Base-by-base conservation (phyloP, 1,139 yeast species). In the Scheffersomyces cryptocercus region DNA sequence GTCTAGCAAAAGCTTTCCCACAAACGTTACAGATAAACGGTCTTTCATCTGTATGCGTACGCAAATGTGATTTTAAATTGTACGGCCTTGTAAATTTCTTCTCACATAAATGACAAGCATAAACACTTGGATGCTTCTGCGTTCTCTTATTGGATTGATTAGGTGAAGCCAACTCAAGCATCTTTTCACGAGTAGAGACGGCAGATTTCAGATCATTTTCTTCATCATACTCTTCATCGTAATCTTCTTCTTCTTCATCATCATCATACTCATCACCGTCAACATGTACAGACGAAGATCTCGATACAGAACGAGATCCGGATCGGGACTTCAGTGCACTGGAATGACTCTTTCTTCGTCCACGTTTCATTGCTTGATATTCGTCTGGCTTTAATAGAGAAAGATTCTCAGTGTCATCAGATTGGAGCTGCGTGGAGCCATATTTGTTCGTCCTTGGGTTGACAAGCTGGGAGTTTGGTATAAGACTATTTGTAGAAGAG, bases 1-100 rank as follows among this genome's bases (percentile, higher is more conserved):
- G 97, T 46, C 99, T 72, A 0, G 98, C 97, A 76, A 93, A 93
- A 3, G 97, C 93, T 64, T 90, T 89, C 7, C 95, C 95, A 67
- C 99, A 93, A 5, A 85, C 80, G 12, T 81, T 75, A 67, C 99
- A 93, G 24, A 82, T 77, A 61, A 83, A 93, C 4, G 99, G 99
- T 47, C 96, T 73, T 61, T 93, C 98, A 61, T 90, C 91, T 0
- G 97, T 91, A 62, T 93, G 99, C 0, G 98, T 91, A 46, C 97
- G 71, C 57, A 88, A 70, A 67, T 93, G 99, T 0, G 97, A 88
- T 55, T 93, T 88, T 55, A 93, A 71, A 61, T 93, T 93, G 64
- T 93, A 93, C 0, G 97, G 97, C 46, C 98, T 70, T 2, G 98
- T 90, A 61, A 93, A 93, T 40, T 85, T 70, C 63, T 89, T 90